Conservation (phyloP, 129 eudicot species). For the Kitagawia praeruptora region DNA sequence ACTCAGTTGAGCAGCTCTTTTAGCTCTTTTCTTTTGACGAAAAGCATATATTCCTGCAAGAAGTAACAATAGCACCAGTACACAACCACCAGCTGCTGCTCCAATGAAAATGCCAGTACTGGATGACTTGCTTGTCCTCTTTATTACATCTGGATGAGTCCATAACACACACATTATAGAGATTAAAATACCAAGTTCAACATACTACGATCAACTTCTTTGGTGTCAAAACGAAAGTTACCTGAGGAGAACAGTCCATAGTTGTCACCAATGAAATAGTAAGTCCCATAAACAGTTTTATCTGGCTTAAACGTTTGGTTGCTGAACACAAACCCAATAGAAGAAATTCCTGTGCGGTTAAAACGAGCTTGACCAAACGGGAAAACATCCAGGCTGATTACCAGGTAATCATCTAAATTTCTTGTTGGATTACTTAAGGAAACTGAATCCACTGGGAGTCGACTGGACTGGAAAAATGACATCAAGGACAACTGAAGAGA, state of each 20-base stretch:
- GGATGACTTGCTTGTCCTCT: slow-evolving; percentile 25
- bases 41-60: slow-evolving; percentile 44
- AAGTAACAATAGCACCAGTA: slow-evolving; percentile 30
- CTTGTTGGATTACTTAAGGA: slow-evolving; percentile 39
- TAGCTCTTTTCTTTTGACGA: slow-evolving; percentile 40
- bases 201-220: background rate
- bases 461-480: slow-evolving; percentile 15
- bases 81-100: slow-evolving; percentile 35
- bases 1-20: slow-evolving; percentile 28
- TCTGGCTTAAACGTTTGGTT: slow-evolving; percentile 67
- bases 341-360: slow-evolving; percentile 49
- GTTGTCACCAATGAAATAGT: slow-evolving; percentile 33
- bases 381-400: slow-evolving; percentile 39
- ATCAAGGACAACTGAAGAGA: slow-evolving; percentile 31
- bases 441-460: slow-evolving; percentile 55
- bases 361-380: slow-evolving; percentile 51
- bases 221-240: slow-evolving; percentile 11
- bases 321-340: slow-evolving; percentile 42
- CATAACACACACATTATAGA: background rate
- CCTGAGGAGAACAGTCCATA: slow-evolving; percentile 42
- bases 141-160: slow-evolving; percentile 16
- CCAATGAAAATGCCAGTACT: slow-evolving; percentile 34
- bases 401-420: slow-evolving; percentile 41
- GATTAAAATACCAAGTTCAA: background rate
- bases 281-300: slow-evolving; percentile 41